A percentile compares a stretch with the other conserved stretches of the same genome.
phyloP scores from a whole-genome alignment of 768 basidiomycete species.

The Hemileccinum impolitum region DNA sequence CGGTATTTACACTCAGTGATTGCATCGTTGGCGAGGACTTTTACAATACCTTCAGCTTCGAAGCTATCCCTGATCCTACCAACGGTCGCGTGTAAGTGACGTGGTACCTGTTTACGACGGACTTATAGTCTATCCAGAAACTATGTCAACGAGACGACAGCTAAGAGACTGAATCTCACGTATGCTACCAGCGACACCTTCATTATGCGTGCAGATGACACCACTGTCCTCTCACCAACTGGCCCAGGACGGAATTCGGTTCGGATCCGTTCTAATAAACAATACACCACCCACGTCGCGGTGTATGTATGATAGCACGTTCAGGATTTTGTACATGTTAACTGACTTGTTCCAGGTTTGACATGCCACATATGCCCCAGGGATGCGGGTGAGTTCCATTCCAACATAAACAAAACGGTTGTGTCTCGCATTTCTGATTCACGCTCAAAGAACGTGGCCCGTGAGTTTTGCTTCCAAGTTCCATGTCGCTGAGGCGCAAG shows the following conservation, averaged over 20 bases:
- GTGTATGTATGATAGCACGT: conserved; percentile 19
- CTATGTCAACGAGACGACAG: conserved; percentile 31
- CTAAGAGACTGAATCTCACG: conserved; percentile 27
- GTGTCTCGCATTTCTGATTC: too few relatives aligned
- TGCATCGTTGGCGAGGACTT: conserved; percentile 29
- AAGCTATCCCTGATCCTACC: conserved; percentile 36
- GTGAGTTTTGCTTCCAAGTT: conserved; percentile 27
- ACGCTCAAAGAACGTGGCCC: conserved; percentile 33
- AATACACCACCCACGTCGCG: conserved; percentile 35
- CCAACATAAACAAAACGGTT: too few relatives aligned
- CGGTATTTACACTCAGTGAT: conserved; percentile 26
- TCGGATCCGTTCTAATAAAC: conserved; percentile 29
- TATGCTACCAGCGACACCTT: conserved; percentile 28
- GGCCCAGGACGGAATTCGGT: conserved; percentile 37
- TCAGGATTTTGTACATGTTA: not conserved
- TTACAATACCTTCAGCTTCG: conserved; percentile 29
- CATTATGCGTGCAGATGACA: conserved; percentile 37
- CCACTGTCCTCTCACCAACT: conserved; percentile 23
- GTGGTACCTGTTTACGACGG: not conserved
- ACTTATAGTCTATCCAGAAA: conserved; percentile 20
- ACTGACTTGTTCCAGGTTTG: conserved; percentile 23
- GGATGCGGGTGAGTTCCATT: conserved; percentile 29
- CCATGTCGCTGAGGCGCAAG: not conserved
- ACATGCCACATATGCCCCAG: conserved; percentile 35
- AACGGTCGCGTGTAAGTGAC: conserved; percentile 33